These are phyloP conservation scores for Populus tremula DNA, from an alignment of 345 rosid genomes.

Conservation along the genomic window DNA sequence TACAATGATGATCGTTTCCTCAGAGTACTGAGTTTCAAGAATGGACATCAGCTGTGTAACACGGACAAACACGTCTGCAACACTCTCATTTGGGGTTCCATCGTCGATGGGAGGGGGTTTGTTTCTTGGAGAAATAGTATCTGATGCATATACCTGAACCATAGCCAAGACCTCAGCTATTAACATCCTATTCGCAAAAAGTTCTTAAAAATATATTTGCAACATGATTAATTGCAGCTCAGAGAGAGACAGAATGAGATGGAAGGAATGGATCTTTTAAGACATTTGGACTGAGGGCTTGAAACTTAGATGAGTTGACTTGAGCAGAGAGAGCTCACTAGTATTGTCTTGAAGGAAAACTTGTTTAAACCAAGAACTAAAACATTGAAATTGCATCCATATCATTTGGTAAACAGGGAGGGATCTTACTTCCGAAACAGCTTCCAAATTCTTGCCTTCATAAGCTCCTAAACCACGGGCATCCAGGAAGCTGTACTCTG, in stretches of 20 bases:
- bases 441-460: slow-evolving; percentile 77
- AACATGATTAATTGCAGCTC: not conserved
- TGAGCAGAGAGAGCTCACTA: too few species aligned
- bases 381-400: not conserved
- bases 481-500: slow-evolving; percentile 90
- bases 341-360: not conserved
- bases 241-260: too few species aligned
- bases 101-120: slow-evolving; percentile 89
- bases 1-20: slow-evolving; percentile 62
- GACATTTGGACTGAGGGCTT: too few species aligned
- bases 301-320: too few species aligned
- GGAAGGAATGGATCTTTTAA: too few species aligned
- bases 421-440: slow-evolving; percentile 63
- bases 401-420: not conserved
- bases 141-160: slow-evolving; percentile 72
- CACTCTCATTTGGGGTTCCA: slow-evolving; percentile 95
- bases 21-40: slow-evolving; percentile 89
- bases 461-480: slow-evolving; percentile 96
- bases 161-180: not conserved
- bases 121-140: slow-evolving; percentile 66
- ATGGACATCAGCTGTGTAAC: slow-evolving; percentile 91
- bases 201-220: too few species aligned
- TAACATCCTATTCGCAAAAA: too few species aligned
- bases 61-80: slow-evolving; percentile 82
- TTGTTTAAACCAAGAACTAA: not conserved